phyloP scores from a whole-genome alignment of 768 basidiomycete species.

The Guyanaporus albipodus region DNA sequence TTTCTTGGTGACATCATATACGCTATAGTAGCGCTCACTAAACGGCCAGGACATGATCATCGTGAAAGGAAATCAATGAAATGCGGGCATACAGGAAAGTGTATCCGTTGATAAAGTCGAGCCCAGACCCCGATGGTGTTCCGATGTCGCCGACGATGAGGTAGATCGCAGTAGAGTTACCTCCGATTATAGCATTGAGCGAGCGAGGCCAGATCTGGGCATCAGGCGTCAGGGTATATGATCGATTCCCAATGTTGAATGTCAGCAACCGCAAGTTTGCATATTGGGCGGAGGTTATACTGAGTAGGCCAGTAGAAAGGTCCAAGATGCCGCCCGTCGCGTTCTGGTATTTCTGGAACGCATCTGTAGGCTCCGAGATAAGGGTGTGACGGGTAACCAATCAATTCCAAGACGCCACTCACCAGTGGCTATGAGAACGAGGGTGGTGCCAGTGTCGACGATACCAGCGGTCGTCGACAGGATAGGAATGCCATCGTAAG shows the following conservation, averaged over 20 bases:
- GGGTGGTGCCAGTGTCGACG: no score
- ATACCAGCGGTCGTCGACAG: no score
- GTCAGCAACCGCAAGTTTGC: neutral
- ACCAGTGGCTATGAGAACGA: no score
- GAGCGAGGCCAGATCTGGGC: conserved; percentile 1
- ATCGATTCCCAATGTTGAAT: neutral
- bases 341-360: neutral
- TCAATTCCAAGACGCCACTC: no score
- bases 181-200: neutral
- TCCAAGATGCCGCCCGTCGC: neutral
- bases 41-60: neutral
- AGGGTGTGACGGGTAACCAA: no score
- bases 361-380: no score
- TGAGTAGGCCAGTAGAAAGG: neutral
- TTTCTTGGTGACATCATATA: neutral
- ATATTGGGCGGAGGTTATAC: neutral
- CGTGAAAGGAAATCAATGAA: neutral
- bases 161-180: neutral
- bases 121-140: neutral
- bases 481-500: no score
- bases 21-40: conserved; percentile 1
- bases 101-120: conserved; percentile 1
- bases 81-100: neutral
- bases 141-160: neutral
- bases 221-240: neutral